Evolutionary conservation across 2,329 filamentous ascomycete genomes (phyloP), one percentile per base, ranked within the genome.

Genomic region (Botryotinia calthae): DNA sequence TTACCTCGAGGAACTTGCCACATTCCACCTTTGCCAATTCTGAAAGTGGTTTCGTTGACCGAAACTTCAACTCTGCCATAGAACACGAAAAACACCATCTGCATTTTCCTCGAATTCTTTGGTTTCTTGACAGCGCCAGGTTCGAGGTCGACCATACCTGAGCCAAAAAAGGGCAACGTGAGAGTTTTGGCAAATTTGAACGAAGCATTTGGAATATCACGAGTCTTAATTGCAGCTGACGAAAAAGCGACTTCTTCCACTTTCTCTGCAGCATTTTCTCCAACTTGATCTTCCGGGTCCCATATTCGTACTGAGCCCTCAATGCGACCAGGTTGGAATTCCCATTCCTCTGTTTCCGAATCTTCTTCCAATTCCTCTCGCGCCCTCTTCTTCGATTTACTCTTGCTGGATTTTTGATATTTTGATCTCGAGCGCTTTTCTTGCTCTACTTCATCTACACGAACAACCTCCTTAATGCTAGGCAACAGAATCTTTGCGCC

Each of bases 1-100:
- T 86, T 83, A 98, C 95, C 95, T 89, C 95, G 89, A 37, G 96
- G 96, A 75, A 99, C 95, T 82, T 97, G 95, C 87, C 93, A 98
- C 82, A 95, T 92, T 70, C 95, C 95, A 58, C 95, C 95, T 77
- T 92, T 94, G 54, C 91, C 90, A 76, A 97, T 94, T 72, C 91
- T 90, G 81, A 99, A 98, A 75, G 87, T 85, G 37, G 88, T 91
- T 76, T 92, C 88, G 76, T 92, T 89, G 65, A 97, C 88, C 42
- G 89, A 92, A 31, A 97, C 95, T 76, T 90, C 86, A 31, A 98
- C 94, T 76, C 92, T 90, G 34, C 96, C 96, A 62, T 88, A 87
- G 77, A 94, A 91, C 44, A 99, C 92, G 78, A 97, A 98, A 82
- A 98, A 98, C 1, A 93, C 91, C 91, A 99, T 96, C 80, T 98